Evolutionary conservation across 2,329 filamentous ascomycete species (phyloP).

Genomic region (Didymella lethalis): DNA sequence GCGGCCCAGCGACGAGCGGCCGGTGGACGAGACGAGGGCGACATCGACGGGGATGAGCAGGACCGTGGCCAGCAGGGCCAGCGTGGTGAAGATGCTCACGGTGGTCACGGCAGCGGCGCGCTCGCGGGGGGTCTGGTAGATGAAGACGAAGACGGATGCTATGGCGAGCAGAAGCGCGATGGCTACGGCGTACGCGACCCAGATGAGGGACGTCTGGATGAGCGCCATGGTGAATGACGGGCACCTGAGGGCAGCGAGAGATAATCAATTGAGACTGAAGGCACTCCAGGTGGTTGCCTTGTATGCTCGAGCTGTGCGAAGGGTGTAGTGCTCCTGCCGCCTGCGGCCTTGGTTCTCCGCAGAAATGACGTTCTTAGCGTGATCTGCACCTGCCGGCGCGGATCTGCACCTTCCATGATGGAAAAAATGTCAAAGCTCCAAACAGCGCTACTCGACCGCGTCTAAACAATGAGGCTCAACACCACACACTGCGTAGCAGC

Average conservation of each 20-base stretch:
- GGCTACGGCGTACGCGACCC: conserved; percentile 89
- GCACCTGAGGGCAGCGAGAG: too few species aligned
- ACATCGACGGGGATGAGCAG: conserved; percentile 94
- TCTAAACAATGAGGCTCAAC: neutral
- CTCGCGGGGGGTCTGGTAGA: conserved; percentile 89
- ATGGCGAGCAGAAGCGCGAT: conserved; percentile 78
- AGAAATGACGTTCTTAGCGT: conserved; percentile 10
- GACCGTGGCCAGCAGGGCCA: conserved; percentile 87
- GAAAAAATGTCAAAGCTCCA: neutral
- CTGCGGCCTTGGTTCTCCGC: conserved; percentile 8
- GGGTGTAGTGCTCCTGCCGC: neutral
- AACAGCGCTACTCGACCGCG: neutral
- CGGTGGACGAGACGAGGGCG: conserved; percentile 90
- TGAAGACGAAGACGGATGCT: conserved; percentile 84
- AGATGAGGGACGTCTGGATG: conserved; percentile 89
- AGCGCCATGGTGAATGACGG: conserved; percentile 62
- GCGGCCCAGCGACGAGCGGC: conserved; percentile 73
- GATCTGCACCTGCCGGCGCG: conserved; percentile 4
- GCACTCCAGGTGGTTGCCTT: neutral
- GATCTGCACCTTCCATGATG: neutral
- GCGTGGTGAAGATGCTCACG: conserved; percentile 86
- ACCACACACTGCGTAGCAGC: neutral
- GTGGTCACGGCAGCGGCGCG: conserved; percentile 81
- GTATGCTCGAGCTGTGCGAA: neutral
- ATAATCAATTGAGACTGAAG: neutral